Evolutionary conservation across 495 filamentous ascomycete genomes (phyloP), one percentile per base, ranked within the genome.

Genomic region (Penicillium salamii): DNA sequence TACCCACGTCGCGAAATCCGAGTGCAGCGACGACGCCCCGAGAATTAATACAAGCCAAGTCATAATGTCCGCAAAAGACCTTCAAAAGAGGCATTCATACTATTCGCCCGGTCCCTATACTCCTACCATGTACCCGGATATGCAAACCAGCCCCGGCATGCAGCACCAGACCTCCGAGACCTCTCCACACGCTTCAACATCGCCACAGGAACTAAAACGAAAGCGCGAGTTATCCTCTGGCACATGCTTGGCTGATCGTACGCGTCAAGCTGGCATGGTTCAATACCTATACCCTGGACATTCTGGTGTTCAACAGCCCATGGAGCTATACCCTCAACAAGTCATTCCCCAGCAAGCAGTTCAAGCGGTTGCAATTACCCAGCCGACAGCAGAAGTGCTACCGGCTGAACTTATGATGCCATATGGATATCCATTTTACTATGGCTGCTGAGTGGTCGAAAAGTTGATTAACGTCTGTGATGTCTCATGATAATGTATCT

Each of bases 371-470:
- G 24, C 57, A 17, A 53, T 23, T 8, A 40, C 46, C 5, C 46
- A 42, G 11, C 11, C 29, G 3, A 21, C 28, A 20, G 15, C 38
- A 7, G 38, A 31, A 11, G 11, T 11, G n/a, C 23, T 18, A n/a
- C 21, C 39, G 3, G 32, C 46, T 3, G 61, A 54, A 40, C 26
- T 42, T 17, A 51, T 68, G 37, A 55, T 57, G 7, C 47, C 47
- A 6, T 63, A 56, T 43, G 37, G 46, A 7, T 56, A 66, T 9
- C 63, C 67, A 2, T 72, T 66, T 32, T 69, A 67, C 53, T 72
- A 66, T 42, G 53, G 58, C 14, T 63, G 60, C 17, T 63, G 35
- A 55, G 42, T 23, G 9, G 15, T 14, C 11, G 14, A 18, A 31
- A 8, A 29, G n/a, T 40, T 17, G n/a, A 13, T n/a, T 17, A 35